Conservation (phyloP, 2,329 filamentous ascomycete species). For the Hymenoscyphus fructigenus region DNA sequence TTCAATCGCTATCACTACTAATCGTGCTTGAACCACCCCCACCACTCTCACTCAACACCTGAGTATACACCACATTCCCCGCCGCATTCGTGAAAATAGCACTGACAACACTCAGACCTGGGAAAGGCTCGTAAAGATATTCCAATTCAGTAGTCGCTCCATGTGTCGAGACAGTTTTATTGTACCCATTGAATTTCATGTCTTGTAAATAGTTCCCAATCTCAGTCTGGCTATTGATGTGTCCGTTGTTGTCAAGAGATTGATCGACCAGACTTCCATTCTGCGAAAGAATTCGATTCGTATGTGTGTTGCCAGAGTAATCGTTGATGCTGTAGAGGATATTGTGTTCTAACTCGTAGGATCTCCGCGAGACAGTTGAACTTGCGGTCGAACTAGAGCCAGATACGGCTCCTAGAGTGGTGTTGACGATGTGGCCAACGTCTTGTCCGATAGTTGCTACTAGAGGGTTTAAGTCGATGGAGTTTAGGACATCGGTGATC, state of each 20-base stretch:
- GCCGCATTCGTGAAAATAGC: slow-evolving; percentile 49
- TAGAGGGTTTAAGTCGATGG: slow-evolving; percentile 60
- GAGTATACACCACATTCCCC: slow-evolving; percentile 50
- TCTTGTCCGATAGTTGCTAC: slow-evolving; percentile 54
- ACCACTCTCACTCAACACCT: slow-evolving; percentile 51
- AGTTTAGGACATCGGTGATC: slow-evolving; percentile 57
- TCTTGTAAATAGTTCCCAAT: slow-evolving; percentile 51
- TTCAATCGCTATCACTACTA: slow-evolving; percentile 2
- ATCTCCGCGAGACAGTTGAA: slow-evolving; percentile 33
- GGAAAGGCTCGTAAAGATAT: slow-evolving; percentile 54
- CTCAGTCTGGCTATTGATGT: slow-evolving; percentile 42
- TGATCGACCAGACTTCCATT: slow-evolving; percentile 55
- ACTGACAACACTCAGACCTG: slow-evolving; percentile 45
- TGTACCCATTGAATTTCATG: slow-evolving; percentile 56
- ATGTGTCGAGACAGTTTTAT: slow-evolving; percentile 46
- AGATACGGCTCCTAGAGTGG: slow-evolving; percentile 33
- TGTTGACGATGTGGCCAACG: slow-evolving; percentile 49
- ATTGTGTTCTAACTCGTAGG: slow-evolving; percentile 53
- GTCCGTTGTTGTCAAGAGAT: slow-evolving; percentile 53
- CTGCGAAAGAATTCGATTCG: slow-evolving; percentile 56
- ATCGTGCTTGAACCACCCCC: slow-evolving; percentile 54
- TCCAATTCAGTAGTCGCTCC: slow-evolving; percentile 50
- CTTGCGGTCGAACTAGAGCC: slow-evolving; percentile 7
- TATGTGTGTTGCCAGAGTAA: slow-evolving; percentile 55
- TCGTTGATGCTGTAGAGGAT: slow-evolving; percentile 62